Conservation (phyloP, 305 asterid species). For the Striga hermonthica region DNA sequence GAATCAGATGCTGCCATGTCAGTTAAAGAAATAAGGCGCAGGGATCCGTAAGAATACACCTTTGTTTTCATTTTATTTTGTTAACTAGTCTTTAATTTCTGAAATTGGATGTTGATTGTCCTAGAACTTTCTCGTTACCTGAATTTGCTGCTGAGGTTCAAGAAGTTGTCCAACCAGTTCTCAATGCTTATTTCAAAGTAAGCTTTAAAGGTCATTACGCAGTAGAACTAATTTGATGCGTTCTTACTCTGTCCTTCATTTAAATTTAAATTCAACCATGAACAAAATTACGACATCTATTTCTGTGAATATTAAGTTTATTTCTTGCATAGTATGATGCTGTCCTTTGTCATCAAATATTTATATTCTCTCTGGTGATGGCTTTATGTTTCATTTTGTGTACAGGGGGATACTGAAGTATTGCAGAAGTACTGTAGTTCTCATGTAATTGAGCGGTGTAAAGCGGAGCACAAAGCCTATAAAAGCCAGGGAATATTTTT, state of each 20-base stretch:
- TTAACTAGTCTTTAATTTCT: conserved; percentile 8
- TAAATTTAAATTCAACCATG: too few relatives aligned
- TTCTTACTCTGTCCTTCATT: not conserved
- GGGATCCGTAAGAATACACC: conserved; percentile 74
- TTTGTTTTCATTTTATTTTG: conserved; percentile 12
- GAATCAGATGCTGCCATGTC: conserved; percentile 92
- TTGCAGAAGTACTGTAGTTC: conserved; percentile 71
- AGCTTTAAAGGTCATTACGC: conserved; percentile 29
- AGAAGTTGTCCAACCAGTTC: conserved; percentile 85
- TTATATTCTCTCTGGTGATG: conserved; percentile 14
- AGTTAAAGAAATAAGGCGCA: conserved; percentile 84
- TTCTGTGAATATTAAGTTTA: too few relatives aligned
- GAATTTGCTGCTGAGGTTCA: conserved; percentile 96
- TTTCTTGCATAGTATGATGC: too few relatives aligned
- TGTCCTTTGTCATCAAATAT: too few relatives aligned
- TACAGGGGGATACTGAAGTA: conserved; percentile 67
- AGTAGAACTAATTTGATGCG: conserved; percentile 10
- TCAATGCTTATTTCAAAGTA: conserved; percentile 83
- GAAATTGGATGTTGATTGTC: conserved; percentile 31
- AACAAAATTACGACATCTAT: too few relatives aligned
- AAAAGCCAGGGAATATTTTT: conserved; percentile 67
- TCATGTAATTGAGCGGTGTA: conserved; percentile 78
- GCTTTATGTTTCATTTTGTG: conserved; percentile 22
- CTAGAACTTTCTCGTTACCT: conserved; percentile 84
- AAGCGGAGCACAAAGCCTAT: conserved; percentile 81